Percentiles rank a stretch among this genome's conserved stretches.
Evolutionary conservation across 345 rosid species (phyloP).

Genomic region (Eucalyptus polybractea): DNA sequence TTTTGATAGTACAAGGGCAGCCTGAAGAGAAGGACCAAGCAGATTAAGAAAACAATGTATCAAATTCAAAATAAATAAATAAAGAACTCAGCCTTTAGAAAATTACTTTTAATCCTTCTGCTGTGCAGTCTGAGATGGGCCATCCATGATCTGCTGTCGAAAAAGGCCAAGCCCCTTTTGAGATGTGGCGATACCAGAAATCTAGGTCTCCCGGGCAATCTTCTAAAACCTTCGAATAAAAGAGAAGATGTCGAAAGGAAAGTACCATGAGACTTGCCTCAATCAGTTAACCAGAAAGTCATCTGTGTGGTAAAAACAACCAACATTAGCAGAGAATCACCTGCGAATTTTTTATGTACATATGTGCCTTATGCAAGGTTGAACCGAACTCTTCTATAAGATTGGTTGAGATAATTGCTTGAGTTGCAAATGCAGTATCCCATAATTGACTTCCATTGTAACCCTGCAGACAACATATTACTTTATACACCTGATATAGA

Average conservation of each 20-base stretch:
- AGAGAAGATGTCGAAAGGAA: neutral
- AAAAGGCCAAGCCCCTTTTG: constrained; percentile 99
- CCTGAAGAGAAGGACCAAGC: constrained; percentile 26
- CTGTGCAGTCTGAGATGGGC: constrained; percentile 95
- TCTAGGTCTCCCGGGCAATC: constrained; percentile 81
- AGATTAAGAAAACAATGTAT: neutral
- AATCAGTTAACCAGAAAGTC: neutral
- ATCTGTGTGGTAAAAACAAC: neutral
- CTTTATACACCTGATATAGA: neutral
- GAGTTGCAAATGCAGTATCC: constrained; percentile 83
- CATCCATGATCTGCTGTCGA: constrained; percentile 97
- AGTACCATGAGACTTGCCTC: neutral
- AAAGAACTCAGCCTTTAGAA: neutral
- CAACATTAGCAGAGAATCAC: constrained; percentile 17
- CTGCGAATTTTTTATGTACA: constrained; percentile 63
- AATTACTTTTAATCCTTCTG: constrained; percentile 87
- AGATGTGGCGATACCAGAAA: constrained; percentile 89
- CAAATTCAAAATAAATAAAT: neutral
- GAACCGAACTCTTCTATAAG: constrained; percentile 60
- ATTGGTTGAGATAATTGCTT: constrained; percentile 73
- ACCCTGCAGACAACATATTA: constrained; percentile 40
- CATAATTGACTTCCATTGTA: constrained; percentile 96
- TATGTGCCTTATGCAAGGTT: constrained; percentile 59
- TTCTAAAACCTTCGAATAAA: constrained; percentile 46
- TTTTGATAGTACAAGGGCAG: constrained; percentile 60